Base-by-base conservation (phyloP, 2,329 filamentous ascomycete species). In the Trichoderma sp. region DNA sequence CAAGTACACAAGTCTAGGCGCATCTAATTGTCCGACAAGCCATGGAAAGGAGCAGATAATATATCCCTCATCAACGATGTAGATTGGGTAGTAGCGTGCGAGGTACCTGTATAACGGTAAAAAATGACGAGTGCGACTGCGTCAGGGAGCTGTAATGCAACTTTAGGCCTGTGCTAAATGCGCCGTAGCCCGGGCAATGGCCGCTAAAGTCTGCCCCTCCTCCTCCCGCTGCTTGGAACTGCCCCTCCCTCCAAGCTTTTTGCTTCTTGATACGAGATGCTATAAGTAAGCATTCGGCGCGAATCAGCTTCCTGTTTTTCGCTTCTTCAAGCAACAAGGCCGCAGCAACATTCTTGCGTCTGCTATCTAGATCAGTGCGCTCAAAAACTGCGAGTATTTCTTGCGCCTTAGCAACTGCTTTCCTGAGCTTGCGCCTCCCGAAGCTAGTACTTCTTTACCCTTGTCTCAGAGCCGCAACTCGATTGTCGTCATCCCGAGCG, bases 401-500 rank as follows among this genome's bases (percentile, higher is more conserved):
- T 16, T 55, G 8, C 24, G 68, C 56, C 13, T 56, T 66, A 65
- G n/a, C 61, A 24, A 60, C 60, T 40, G n/a, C 21, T 16, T 21
- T 47, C 14, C 8, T 49, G 37, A 33, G 56, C 31, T 43, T 29
- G 52, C 58, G 58, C 59, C 58, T 57, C 52, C 58, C 58, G 49
- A 35, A 60, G 24, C 66, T 58, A 40, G 33, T 13, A 13, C 19
- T 66, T 64, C 19, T 52, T 57, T 57, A 29, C 33, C n/a, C 35
- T 57, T 16, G 19, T 52, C 61, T 55, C 49, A 55, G 19, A 55
- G 49, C 49, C 43, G 43, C 61, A 11, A 43, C 33, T 43, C 21
- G 24, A 64, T 57, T 61, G 66, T 69, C 69, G 69, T 70, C 69
- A 70, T 70, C 60, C 66, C 66, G 68, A 57, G 21, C 68, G 49